Evolutionary conservation across 371 early-diverging fungal species (phyloP), one percentile per base, ranked within the genome.

Genomic region (Coemansia sp.): DNA sequence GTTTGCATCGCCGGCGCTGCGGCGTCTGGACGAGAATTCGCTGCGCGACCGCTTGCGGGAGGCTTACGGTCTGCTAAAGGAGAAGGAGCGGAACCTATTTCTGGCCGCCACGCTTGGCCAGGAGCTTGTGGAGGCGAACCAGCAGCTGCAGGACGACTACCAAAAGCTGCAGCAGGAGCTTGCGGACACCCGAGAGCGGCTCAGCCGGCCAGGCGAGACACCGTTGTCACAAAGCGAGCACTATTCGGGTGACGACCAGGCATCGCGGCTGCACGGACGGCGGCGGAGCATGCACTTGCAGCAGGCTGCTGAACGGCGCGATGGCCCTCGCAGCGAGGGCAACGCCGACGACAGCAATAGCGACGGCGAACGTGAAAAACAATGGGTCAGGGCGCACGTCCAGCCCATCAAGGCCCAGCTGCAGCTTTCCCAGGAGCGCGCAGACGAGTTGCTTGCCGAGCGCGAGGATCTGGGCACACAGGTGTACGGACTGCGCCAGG

Each of bases 61-160:
- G 24, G 75, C 75, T 18, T 74, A 74, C 53, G 48, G 54, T 1
- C 54, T 74, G 51, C 61, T 74, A 7, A 74, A 74, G 38, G 74
- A 74, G 34, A 74, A 74, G 43, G 74, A 74, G 32, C 38, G 55
- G 32, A 70, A 65, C 24, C 40, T 74, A 32, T 69, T 74, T 57
- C 43, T 69, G 18, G 74, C 74, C 0, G 74, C 74, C 1, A 70
- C 74, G 4, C 66, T 70, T 3, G 74, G 74, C 5, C 74, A 74
- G 49, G 74, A 74, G 58, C 72, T 74, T 6, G 57, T 74, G 1
- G 70, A 74, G 44, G 56, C 74, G n/a, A 74, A 74, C 50, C 71
- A 69, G 51, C 69, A 70, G 46, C 61, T 74, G 31, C 70, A 74
- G 42, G 50, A 60, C 39, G 42, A 44, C 60, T 65, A 65, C 31